Conservation (phyloP, 208 protist species). For the Porcisia hertigi region DNA sequence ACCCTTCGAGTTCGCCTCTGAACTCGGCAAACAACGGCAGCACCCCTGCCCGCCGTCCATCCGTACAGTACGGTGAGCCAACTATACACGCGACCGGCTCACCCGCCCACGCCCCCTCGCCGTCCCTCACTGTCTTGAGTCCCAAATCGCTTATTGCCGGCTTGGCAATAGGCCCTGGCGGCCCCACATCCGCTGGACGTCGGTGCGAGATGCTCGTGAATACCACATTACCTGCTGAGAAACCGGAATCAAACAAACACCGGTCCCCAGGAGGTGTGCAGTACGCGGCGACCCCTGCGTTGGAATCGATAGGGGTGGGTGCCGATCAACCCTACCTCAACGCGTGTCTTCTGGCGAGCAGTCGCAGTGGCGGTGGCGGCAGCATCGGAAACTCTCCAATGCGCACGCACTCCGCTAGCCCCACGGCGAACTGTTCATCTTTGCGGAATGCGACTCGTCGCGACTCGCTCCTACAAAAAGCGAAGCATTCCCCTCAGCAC, state of each 20-base stretch:
- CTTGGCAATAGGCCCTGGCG: not conserved
- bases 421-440: conserved; percentile 25
- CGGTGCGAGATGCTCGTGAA: conserved; percentile 33
- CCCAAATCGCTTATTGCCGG: not conserved
- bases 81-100: conserved; percentile 14
- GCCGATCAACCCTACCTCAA: conserved; percentile 5
- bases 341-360: conserved; percentile 10
- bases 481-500: conserved; percentile 14
- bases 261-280: conserved; percentile 12
- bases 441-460: conserved; percentile 21
- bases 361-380: conserved; percentile 5
- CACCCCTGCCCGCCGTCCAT: conserved; percentile 25
- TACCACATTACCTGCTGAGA: conserved; percentile 36
- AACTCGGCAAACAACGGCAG: conserved; percentile 4
- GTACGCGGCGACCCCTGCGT: conserved; percentile 9
- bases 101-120: conserved; percentile 15
- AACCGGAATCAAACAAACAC: conserved; percentile 27
- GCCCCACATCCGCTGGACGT: conserved; percentile 2
- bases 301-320: not conserved
- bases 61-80: conserved; percentile 30
- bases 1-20: not conserved
- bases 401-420: conserved; percentile 19
- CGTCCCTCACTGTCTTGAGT: conserved; percentile 1
- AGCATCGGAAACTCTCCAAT: conserved; percentile 19
- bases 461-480: conserved; percentile 15